Conservation (phyloP, 2,329 filamentous ascomycete genomes). For the Xylariales sp. region DNA sequence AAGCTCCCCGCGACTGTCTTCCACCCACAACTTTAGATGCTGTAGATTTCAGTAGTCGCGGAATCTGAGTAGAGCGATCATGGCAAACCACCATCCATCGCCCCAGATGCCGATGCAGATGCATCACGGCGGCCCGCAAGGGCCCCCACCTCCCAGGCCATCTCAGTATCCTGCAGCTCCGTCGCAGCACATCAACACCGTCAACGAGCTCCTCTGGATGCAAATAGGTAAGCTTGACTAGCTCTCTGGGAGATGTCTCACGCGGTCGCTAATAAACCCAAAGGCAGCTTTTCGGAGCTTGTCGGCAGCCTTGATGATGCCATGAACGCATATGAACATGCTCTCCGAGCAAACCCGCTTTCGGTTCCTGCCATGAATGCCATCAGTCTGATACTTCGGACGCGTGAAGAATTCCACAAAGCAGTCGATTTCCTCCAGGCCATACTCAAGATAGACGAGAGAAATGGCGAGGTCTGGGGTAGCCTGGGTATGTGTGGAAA, state of each 20-base stretch:
- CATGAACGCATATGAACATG: constrained; percentile 85
- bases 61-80: constrained; percentile 35
- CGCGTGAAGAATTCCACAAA: constrained; percentile 88
- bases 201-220: constrained; percentile 89
- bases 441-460: constrained; percentile 82
- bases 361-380: constrained; percentile 91
- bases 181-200: constrained; percentile 67
- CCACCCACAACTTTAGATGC: constrained; percentile 11
- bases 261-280: too few relatives aligned
- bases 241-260: too few relatives aligned
- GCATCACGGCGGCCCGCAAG: constrained; percentile 61
- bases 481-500: constrained; percentile 81
- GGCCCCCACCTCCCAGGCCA: constrained; percentile 53
- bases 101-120: constrained; percentile 71
- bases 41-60: too few relatives aligned
- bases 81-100: constrained; percentile 78
- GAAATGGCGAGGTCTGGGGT: constrained; percentile 94
- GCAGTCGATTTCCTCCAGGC: constrained; percentile 89
- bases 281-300: constrained; percentile 81
- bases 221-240: constrained; percentile 87
- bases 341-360: constrained; percentile 79
- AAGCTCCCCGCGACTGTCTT: background rate
- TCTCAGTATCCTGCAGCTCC: constrained; percentile 52
- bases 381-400: constrained; percentile 85
- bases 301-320: constrained; percentile 86